phyloP scores from a whole-genome alignment of 768 basidiomycete genomes.

The Amanita muscaria region DNA sequence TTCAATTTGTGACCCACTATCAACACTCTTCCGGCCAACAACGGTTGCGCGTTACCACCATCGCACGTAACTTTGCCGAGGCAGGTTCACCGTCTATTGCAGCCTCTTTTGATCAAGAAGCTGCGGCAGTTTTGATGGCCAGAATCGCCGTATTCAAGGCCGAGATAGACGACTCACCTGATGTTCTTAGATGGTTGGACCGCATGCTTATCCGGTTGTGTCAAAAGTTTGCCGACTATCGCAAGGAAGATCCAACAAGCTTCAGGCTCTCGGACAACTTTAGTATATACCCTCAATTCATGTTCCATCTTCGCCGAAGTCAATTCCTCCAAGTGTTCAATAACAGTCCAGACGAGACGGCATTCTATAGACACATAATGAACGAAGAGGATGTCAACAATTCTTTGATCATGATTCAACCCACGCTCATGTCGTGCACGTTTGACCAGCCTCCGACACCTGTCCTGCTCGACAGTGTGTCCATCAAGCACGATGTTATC shows the following conservation, averaged over 20 bases:
- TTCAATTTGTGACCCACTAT: conserved; percentile 98
- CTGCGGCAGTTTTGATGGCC: conserved; percentile 95
- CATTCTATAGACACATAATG: conserved; percentile 94
- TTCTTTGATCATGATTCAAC: conserved; percentile 99
- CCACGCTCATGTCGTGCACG: conserved; percentile 97
- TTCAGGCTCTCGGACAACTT: conserved; percentile 94
- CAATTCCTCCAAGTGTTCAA: conserved; percentile 99
- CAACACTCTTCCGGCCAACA: conserved; percentile 96
- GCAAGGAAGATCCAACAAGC: conserved; percentile 93
- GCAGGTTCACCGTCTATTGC: conserved; percentile 93
- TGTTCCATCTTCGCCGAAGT: conserved; percentile 97
- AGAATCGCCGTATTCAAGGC: conserved; percentile 99
- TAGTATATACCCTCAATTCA: conserved; percentile 99
- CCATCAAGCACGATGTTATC: conserved; percentile 94
- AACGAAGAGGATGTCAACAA: conserved; percentile 99
- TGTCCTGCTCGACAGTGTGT: conserved; percentile 92
- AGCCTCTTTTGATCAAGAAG: conserved; percentile 95
- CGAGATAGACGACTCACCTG: conserved; percentile 95
- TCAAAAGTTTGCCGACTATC: conserved; percentile 98
- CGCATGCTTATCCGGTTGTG: conserved; percentile 97
- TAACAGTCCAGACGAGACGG: conserved; percentile 99
- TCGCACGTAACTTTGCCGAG: conserved; percentile 96
- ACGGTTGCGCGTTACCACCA: conserved; percentile 93
- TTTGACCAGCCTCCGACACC: conserved; percentile 90
- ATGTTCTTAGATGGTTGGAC: conserved; percentile 95